Conservation (phyloP, 768 basidiomycete species). For the Cystofilobasidium capitatum region DNA sequence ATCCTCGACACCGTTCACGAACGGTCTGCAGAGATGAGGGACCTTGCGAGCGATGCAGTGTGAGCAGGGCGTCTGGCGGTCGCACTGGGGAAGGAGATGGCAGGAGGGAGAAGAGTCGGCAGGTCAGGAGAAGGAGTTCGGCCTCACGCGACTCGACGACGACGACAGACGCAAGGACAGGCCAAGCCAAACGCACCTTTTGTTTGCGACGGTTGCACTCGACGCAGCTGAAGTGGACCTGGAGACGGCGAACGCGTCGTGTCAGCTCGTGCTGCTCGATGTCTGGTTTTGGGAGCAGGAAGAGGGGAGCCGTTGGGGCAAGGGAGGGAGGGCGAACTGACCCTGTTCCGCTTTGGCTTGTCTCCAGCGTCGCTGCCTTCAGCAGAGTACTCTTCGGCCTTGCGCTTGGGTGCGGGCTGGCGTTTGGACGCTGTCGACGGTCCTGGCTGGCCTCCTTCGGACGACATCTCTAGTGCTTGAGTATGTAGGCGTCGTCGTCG, state of each 20-base stretch:
- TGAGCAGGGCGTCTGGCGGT: slow-evolving; percentile 15
- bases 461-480: too few species aligned
- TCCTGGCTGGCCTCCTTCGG: too few species aligned
- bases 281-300: background rate
- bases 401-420: slow-evolving; percentile 6
- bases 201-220: slow-evolving; percentile 25
- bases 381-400: slow-evolving; percentile 1
- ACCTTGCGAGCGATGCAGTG: slow-evolving; percentile 40
- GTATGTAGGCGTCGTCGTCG: too few species aligned
- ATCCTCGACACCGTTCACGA: slow-evolving; percentile 14
- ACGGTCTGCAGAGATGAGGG: slow-evolving; percentile 37
- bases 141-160: background rate
- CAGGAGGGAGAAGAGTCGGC: background rate
- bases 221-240: slow-evolving; percentile 21
- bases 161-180: background rate
- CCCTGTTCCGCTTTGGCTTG: slow-evolving; percentile 16
- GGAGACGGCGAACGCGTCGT: background rate
- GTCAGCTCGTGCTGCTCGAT: background rate
- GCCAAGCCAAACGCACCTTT: slow-evolving; percentile 13
- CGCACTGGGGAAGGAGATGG: slow-evolving; percentile 1
- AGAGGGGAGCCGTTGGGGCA: background rate
- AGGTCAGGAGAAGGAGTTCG: background rate
- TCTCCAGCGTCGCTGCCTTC: background rate
- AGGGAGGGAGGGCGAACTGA: background rate
- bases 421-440: background rate